A percentile compares a stretch with the other conserved stretches of the same genome.
Evolutionary conservation across 176 grass and related monocot genomes (phyloP).

Genomic region (Puccinellia tenuiflora): DNA sequence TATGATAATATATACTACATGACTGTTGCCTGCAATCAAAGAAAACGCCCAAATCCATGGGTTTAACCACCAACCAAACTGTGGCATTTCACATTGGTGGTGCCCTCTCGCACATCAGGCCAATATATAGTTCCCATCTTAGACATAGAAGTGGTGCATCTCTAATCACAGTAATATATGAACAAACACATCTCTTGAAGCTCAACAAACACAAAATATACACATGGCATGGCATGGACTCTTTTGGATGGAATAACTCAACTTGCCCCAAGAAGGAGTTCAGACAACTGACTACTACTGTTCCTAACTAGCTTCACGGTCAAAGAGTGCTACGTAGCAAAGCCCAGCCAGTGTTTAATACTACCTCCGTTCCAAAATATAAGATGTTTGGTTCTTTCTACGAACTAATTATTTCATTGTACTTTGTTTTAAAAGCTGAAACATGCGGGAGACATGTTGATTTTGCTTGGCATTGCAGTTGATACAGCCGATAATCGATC

Average conservation of each 20-base stretch:
- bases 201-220: background rate
- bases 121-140: background rate
- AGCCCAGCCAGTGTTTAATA: background rate
- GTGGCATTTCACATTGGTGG: no score
- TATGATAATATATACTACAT: background rate
- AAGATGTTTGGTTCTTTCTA: constrained; percentile 8
- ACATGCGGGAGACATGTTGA: background rate
- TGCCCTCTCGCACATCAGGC: no score
- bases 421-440: constrained; percentile 1
- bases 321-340: constrained; percentile 13
- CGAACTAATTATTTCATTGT: background rate
- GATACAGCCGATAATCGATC: background rate
- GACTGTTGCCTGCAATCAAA: background rate
- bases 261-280: background rate
- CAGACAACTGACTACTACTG: background rate
- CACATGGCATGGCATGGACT: background rate
- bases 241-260: background rate
- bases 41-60: no score
- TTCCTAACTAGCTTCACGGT: background rate
- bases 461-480: background rate
- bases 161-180: background rate
- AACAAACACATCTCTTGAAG: background rate
- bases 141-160: constrained; percentile 9
- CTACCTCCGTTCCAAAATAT: no score
- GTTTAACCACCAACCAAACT: no score